Evolutionary conservation across 306 rosid species (phyloP), one percentile per base, ranked within the genome.

Genomic region (Sindora glabra): DNA sequence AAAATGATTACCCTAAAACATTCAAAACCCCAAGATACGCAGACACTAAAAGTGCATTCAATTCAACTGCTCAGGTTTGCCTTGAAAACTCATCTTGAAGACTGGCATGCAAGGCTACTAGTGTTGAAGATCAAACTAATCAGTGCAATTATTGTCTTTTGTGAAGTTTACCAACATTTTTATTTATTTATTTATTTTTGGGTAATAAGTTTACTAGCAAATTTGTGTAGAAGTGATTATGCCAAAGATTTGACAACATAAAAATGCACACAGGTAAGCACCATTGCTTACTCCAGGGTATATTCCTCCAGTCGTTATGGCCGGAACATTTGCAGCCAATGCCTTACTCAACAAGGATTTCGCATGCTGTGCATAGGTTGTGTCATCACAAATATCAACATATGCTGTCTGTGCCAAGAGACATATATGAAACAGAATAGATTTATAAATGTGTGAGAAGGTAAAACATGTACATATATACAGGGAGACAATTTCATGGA

Each of bases 231-330:
- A 50, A 39, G 60, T 39, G 19, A 48, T 41, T 61, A 37, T 55
- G 37, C 47, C 23, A 56, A 54, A 46, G 44, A 62, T 45, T 62
- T 25, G 47, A 41, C 9, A 58, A 58, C 57, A 59, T 67, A 46
- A 75, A 29, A 70, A 69, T 32, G 77, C 70, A 19, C 44, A 82
- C 34, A 50, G 27, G 70, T 63, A 39, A 69, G 76, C 54, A 91
- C 98, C 96, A 74, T 85, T 88, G 92, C 96, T 91, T 72, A 91
- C 95, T 79, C 95, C 96, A 42, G 98, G 98, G 70, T 81, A 91
- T 64, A 91, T 88, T 64, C 97, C 97, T 21, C 74, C 89, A 0
- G 98, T 88, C 42, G 87, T 91, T 56, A 91, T 81, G 10, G 98
- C 98, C 8, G 98, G 89, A 76, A 91, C 60, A 59, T 79, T 79